phyloP scores from a whole-genome alignment of 2,329 filamentous ascomycete genomes.

The Aureobasidium sp. region DNA sequence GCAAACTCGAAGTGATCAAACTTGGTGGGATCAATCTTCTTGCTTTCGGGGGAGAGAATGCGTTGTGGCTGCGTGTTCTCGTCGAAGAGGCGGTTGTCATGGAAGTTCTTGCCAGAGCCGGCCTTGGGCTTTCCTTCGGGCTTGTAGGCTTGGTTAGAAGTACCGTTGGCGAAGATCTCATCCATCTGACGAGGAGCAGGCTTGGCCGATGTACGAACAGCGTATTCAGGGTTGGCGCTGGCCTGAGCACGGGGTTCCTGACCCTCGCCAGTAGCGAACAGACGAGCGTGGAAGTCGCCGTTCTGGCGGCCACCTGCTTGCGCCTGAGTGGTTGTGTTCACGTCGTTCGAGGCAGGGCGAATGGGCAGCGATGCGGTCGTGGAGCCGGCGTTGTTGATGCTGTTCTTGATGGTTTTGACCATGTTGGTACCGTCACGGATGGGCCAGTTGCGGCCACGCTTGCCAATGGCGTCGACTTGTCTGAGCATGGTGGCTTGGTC shows the following conservation, averaged over 20 bases:
- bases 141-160: slow-evolving; percentile 32
- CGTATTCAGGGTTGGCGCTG: slow-evolving; percentile 40
- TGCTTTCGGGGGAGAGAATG: slow-evolving; percentile 34
- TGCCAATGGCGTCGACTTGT: slow-evolving; percentile 88
- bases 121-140: slow-evolving; percentile 36
- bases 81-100: slow-evolving; percentile 50
- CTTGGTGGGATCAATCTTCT: slow-evolving; percentile 67
- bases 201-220: slow-evolving; percentile 64
- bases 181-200: slow-evolving; percentile 58
- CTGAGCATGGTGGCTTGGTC: slow-evolving; percentile 91
- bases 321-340: slow-evolving; percentile 19
- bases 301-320: slow-evolving; percentile 15
- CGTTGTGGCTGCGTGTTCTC: slow-evolving; percentile 43
- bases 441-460: slow-evolving; percentile 86
- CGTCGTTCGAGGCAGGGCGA: slow-evolving; percentile 24
- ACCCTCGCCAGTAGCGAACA: slow-evolving; percentile 66
- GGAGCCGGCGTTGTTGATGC: slow-evolving; percentile 24
- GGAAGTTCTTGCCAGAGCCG: slow-evolving; percentile 46
- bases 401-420: slow-evolving; percentile 50
- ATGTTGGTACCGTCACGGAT: slow-evolving; percentile 84
- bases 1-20: slow-evolving; percentile 82
- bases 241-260: slow-evolving; percentile 36
- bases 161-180: slow-evolving; percentile 57
- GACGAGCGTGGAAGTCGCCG: slow-evolving; percentile 25
- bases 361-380: slow-evolving; percentile 27